A percentile compares a stretch with the other conserved stretches of the same genome.
Evolutionary conservation across 1,139 yeast species (phyloP).

Genomic region (Geotrichum klebahnii): DNA sequence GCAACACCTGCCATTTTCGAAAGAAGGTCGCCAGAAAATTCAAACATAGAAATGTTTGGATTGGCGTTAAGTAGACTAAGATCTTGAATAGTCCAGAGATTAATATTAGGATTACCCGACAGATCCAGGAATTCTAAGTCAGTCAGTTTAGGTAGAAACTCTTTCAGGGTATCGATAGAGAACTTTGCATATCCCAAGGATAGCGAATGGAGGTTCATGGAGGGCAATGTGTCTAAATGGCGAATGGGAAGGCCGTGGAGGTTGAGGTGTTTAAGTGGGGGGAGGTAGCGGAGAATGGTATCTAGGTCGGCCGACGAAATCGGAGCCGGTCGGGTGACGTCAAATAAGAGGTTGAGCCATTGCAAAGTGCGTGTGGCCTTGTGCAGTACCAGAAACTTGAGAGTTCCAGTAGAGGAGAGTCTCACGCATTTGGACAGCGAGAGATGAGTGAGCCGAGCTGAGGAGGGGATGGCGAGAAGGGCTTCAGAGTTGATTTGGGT

Average conservation of each 20-base stretch:
- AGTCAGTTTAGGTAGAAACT: slow-evolving; percentile 44
- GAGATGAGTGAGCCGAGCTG: slow-evolving; percentile 66
- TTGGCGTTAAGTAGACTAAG: slow-evolving; percentile 42
- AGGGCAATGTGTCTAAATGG: slow-evolving; percentile 54
- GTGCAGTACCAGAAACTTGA: slow-evolving; percentile 67
- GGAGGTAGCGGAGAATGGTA: slow-evolving; percentile 44
- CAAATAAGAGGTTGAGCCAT: slow-evolving; percentile 78
- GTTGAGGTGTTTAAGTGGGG: slow-evolving; percentile 53
- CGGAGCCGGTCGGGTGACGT: slow-evolving; percentile 62
- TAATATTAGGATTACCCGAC: slow-evolving; percentile 49
- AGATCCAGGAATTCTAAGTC: slow-evolving; percentile 46
- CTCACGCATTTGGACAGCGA: slow-evolving; percentile 76
- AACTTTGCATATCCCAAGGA: slow-evolving; percentile 58
- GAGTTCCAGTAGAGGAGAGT: slow-evolving; percentile 67
- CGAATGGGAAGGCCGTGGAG: slow-evolving; percentile 73
- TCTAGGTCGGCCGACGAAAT: slow-evolving; percentile 45
- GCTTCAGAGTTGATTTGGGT: slow-evolving; percentile 65
- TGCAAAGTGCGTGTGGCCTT: slow-evolving; percentile 58
- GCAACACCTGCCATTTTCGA: slow-evolving; percentile 32
- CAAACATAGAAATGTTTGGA: slow-evolving; percentile 41
- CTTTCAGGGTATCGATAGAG: slow-evolving; percentile 48
- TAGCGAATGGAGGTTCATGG: slow-evolving; percentile 54
- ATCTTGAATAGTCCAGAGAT: slow-evolving; percentile 53
- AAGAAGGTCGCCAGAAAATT: slow-evolving; percentile 40
- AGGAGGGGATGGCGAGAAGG: slow-evolving; percentile 48